phyloP scores from a whole-genome alignment of 306 rosid genomes.

The Carpinus fangiana region DNA sequence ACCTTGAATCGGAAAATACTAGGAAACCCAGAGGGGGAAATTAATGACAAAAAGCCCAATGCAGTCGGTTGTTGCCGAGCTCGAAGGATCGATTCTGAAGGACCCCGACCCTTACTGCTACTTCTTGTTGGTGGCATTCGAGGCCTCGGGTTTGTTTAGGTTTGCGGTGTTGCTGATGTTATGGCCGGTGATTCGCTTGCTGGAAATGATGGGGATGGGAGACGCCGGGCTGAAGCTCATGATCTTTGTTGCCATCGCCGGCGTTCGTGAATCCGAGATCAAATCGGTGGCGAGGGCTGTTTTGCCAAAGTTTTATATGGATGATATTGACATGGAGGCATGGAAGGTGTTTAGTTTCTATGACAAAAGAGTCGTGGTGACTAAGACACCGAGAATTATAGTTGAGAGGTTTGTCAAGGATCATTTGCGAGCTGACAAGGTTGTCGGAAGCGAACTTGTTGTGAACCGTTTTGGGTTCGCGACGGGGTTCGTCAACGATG shows the following conservation, averaged over 20 bases:
- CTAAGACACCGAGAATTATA: conserved; percentile 68
- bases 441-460: conserved; percentile 56
- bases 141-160: conserved; percentile 78
- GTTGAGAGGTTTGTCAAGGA: conserved; percentile 82
- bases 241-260: conserved; percentile 61
- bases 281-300: conserved; percentile 81
- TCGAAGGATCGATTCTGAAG: conserved; percentile 82
- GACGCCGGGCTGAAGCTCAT: conserved; percentile 47
- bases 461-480: conserved; percentile 64
- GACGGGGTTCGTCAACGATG: conserved; percentile 54
- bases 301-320: conserved; percentile 81
- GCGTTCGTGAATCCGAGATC: conserved; percentile 54
- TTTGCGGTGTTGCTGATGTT: conserved; percentile 51
- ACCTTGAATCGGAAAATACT: neutral
- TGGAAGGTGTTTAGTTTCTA: conserved; percentile 58
- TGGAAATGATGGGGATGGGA: conserved; percentile 38
- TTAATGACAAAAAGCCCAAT: conserved; percentile 10
- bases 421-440: conserved; percentile 73
- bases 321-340: conserved; percentile 61
- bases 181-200: conserved; percentile 62
- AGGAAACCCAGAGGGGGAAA: neutral
- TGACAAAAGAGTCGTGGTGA: conserved; percentile 55
- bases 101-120: conserved; percentile 62
- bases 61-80: conserved; percentile 70
- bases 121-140: conserved; percentile 86